phyloP scores from a whole-genome alignment of 2,329 filamentous ascomycete genomes.

The Fusarium oligoseptatum region DNA sequence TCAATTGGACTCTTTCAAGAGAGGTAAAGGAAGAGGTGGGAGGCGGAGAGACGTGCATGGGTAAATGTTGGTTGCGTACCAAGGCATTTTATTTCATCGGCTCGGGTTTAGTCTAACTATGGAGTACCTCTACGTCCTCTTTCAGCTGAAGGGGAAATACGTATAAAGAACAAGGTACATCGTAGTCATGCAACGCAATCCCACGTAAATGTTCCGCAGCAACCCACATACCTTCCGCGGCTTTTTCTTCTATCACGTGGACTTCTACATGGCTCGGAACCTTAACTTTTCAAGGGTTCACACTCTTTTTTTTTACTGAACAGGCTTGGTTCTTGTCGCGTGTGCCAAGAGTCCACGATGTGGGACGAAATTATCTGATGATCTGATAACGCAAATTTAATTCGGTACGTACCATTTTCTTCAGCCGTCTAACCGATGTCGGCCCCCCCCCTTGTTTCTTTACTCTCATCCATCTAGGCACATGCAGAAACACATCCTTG shows the following conservation, averaged over 20 bases:
- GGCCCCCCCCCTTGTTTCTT: neutral
- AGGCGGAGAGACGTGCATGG: neutral
- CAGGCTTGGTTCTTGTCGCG: neutral
- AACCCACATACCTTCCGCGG: conserved; percentile 2
- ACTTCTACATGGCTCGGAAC: neutral
- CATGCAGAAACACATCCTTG: neutral
- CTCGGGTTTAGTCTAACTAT: neutral
- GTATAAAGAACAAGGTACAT: neutral
- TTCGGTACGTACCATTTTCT: neutral
- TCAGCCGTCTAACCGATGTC: conserved; percentile 17
- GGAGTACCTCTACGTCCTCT: neutral
- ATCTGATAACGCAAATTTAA: conserved; percentile 49
- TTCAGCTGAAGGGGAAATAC: conserved; percentile 8
- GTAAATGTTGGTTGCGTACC: neutral
- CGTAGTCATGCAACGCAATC: neutral
- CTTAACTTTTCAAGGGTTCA: neutral
- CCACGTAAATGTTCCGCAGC: neutral
- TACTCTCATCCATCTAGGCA: neutral
- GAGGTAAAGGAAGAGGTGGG: neutral
- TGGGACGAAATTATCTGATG: conserved; percentile 49
- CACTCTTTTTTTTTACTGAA: neutral
- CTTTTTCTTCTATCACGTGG: neutral
- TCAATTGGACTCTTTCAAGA: neutral
- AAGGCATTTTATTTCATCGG: neutral
- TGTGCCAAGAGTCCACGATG: conserved; percentile 14